Percentiles rank a stretch among this genome's conserved stretches.
These are phyloP conservation scores for Aspergillaceae sp. DNA, from an alignment of 2,329 filamentous ascomycete genomes.

Conservation along the genomic window DNA sequence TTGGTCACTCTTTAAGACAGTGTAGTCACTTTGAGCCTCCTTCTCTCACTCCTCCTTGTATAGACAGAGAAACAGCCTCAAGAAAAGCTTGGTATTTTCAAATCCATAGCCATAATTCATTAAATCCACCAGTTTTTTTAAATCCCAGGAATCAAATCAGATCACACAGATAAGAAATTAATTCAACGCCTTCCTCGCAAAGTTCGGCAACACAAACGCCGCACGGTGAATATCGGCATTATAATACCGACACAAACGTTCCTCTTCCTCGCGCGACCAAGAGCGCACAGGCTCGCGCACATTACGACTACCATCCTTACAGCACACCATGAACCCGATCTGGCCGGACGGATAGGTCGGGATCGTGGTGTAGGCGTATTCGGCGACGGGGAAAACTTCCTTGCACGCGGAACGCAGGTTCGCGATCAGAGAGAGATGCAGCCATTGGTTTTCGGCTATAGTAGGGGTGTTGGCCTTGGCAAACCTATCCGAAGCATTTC, in stretches of 20 bases:
- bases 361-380: slow-evolving; percentile 98
- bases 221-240: slow-evolving; percentile 95
- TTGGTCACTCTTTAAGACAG: too few relatives aligned
- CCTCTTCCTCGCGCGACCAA: slow-evolving; percentile 82
- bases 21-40: too few relatives aligned
- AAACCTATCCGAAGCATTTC: slow-evolving; percentile 12
- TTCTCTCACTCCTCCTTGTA: too few relatives aligned
- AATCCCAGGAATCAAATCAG: not conserved
- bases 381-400: slow-evolving; percentile 92
- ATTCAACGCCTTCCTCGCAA: slow-evolving; percentile 66
- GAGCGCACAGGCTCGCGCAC: slow-evolving; percentile 74
- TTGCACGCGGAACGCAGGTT: slow-evolving; percentile 95
- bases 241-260: slow-evolving; percentile 92
- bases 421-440: slow-evolving; percentile 87
- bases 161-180: not conserved
- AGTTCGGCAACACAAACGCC: slow-evolving; percentile 85
- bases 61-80: too few relatives aligned
- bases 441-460: slow-evolving; percentile 97
- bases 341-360: slow-evolving; percentile 98
- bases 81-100: not conserved
- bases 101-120: not conserved
- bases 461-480: slow-evolving; percentile 19
- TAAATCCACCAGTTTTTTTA: not conserved
- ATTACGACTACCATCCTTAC: slow-evolving; percentile 80
- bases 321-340: slow-evolving; percentile 99